phyloP scores from a whole-genome alignment of 306 rosid genomes.

The Cyamopsis tetragonoloba region DNA sequence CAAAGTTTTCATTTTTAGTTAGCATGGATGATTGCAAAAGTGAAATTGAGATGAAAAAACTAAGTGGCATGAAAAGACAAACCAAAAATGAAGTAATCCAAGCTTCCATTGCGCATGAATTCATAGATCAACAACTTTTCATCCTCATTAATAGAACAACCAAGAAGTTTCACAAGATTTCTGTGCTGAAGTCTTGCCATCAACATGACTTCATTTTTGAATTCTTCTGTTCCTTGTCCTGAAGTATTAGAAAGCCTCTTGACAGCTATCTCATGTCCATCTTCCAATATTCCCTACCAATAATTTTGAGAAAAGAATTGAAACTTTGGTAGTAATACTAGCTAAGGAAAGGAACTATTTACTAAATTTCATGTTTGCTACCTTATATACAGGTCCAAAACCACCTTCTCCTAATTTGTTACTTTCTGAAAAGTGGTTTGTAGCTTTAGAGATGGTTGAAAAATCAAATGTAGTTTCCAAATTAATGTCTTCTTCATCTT shows the following conservation, averaged over 20 bases:
- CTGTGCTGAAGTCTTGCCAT: neutral
- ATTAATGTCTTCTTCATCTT: neutral
- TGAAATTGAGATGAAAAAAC: neutral
- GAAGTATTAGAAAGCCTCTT: too few relatives aligned
- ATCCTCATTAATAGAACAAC: neutral
- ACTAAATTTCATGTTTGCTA: too few relatives aligned
- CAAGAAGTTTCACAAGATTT: neutral
- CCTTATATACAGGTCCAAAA: too few relatives aligned
- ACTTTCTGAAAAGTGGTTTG: neutral
- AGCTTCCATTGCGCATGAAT: neutral
- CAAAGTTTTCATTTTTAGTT: neutral
- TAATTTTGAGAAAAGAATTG: neutral
- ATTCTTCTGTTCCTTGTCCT: neutral
- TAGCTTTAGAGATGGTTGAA: neutral
- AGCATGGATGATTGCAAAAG: neutral
- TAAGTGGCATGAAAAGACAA: neutral
- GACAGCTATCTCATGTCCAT: neutral
- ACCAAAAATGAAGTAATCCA: neutral
- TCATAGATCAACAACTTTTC: neutral
- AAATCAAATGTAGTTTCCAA: neutral
- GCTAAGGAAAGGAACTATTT: too few relatives aligned
- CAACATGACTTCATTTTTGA: neutral
- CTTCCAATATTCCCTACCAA: neutral
- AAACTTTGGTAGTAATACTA: neutral
- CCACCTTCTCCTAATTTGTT: too few relatives aligned